Base-by-base conservation (phyloP, 192 early-diverging fungal genomes). In the Entomortierella chlamydospora region DNA sequence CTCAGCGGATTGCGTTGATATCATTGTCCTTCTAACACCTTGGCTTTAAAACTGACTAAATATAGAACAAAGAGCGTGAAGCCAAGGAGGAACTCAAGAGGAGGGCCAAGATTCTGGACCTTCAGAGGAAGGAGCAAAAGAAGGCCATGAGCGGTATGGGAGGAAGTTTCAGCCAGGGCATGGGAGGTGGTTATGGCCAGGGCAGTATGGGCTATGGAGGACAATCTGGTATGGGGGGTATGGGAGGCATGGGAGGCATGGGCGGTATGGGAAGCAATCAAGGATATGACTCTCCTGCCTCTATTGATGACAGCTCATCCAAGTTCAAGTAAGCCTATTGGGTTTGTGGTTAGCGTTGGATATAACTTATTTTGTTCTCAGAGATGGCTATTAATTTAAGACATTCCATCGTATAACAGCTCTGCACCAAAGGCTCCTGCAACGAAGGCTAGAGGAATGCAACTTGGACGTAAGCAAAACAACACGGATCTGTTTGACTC, bases 21-120 rank as follows among this genome's bases (percentile, higher is more conserved):
- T 8, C n/a, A 18, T 23, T 51, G 20, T 25, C 20, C 4, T 8
- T 51, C 5, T 37, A 37, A 37, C 34, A 10, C 10, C 34, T 37
- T 37, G n/a, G n/a, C 10, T 37, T 37, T 37, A 7, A 7, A 37
- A 37, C 34, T 10, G 10, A 37, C 34, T 37, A 37, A 37, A 37
- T 10, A n/a, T 69, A 89, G 90, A 95, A 94, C 82, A 97, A 98
- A 82, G 97, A 99, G 77, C 93, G 91, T 64, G 96, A 99, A 81
- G 98, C 98, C 6, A 98, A 97, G 86, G 95, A 98, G 72, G 96
- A 97, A 70, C 90, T 97, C 61, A 97, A 96, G 77, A 85, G 96
- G 64, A 91, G 94, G 53, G 96, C 96, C 34, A 93, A 95, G 78
- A 85, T 92, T 76, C 89, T 98, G 81, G 98, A 99, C 28, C 83